Percentiles rank a stretch among this genome's conserved stretches.
These are phyloP conservation scores for Ogataea thermomethanolica DNA, from an alignment of 805 yeast species.

Conservation along the genomic window DNA sequence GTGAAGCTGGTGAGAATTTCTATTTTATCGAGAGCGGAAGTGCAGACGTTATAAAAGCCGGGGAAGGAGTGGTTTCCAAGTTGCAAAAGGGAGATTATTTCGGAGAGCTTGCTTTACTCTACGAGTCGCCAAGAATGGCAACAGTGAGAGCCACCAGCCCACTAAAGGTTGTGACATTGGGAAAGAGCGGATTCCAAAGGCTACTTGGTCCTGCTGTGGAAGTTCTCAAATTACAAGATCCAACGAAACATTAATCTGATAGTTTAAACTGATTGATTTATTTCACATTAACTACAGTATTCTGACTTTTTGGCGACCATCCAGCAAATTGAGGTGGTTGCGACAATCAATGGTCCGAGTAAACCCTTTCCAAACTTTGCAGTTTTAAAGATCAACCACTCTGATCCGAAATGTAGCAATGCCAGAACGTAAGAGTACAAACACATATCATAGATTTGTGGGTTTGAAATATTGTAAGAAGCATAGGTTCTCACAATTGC, in stretches of 20 bases:
- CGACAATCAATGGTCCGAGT: conserved; percentile 82
- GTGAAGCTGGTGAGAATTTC: conserved; percentile 77
- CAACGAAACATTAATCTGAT: conserved; percentile 42
- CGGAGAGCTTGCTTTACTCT: conserved; percentile 91
- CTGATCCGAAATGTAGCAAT: conserved; percentile 74
- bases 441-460: conserved; percentile 72
- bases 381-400: conserved; percentile 76
- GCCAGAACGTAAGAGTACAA: conserved; percentile 82
- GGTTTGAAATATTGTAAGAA: conserved; percentile 68
- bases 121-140: conserved; percentile 92
- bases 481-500: conserved; percentile 83
- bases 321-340: conserved; percentile 74
- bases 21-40: conserved; percentile 76
- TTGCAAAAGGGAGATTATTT: conserved; percentile 85
- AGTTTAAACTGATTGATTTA: not conserved
- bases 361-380: conserved; percentile 86
- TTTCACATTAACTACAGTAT: conserved; percentile 36
- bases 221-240: conserved; percentile 81
- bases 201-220: conserved; percentile 93
- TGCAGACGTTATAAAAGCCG: conserved; percentile 67
- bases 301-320: conserved; percentile 68
- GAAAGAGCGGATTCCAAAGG: conserved; percentile 90
- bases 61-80: conserved; percentile 55
- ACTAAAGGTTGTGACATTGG: conserved; percentile 87
- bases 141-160: conserved; percentile 74